Evolutionary conservation across 768 basidiomycete species (phyloP), one percentile per base, ranked within the genome.

Genomic region (Lactarius psammicola): DNA sequence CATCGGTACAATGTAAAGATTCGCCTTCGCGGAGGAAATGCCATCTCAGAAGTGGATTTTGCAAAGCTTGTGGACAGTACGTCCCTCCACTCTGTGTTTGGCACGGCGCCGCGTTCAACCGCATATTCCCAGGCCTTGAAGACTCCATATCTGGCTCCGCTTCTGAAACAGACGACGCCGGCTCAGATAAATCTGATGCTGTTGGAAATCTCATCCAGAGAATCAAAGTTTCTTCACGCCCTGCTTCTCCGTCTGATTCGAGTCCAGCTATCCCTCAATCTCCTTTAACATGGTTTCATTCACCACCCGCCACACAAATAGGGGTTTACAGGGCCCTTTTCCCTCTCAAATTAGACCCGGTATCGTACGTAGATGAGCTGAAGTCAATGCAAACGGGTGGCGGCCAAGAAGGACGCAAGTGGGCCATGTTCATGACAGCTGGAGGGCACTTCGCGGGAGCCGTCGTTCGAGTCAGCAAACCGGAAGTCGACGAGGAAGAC

Each of bases 381-480:
- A 82, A 78, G 68, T 76, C 76, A n/a, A 81, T 94, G 80, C 94
- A 94, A 74, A 70, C 71, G 5, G 76, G 78, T 9, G 75, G 77
- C 15, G 73, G 75, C 3, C 76, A 78, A 17, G 77, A 80, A 20
- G 92, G 87, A 18, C 80, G 94, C 44, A 89, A 84, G 65, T 96
- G 95, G 91, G 92, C 94, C 0, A 76, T 98, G 82, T 90, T 99
- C 72, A 97, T 98, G 94, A 87, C 90, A 46, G 97, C 97, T 0
- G 95, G 97, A 26, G 97, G 97, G 13, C 97, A 99, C 76, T 98
- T 99, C 77, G 97, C 97, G 17, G 97, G 96, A 30, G 89, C 94
- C 63, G 81, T 99, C 38, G 87, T 88, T 15, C 81, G 87, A 38
- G 90, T 94, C 31, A 85, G 87, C 76, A 76, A 80, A 66, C 66